phyloP scores from a whole-genome alignment of 176 grass and related monocot species.

The Bolboschoenus planiculmis region DNA sequence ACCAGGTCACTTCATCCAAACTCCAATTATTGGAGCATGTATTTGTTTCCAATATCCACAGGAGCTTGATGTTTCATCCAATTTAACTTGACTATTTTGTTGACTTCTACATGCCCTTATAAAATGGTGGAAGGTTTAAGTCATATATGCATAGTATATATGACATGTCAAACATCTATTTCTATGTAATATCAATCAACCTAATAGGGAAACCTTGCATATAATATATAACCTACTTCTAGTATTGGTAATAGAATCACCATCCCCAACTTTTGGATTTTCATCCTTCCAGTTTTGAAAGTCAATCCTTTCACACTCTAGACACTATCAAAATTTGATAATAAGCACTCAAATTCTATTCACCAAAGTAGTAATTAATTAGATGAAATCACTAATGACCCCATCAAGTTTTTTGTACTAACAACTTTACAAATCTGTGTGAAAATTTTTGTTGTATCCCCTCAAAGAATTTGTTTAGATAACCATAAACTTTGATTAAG shows the following conservation, averaged over 20 bases:
- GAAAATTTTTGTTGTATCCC: not conserved
- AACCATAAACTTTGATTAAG: not conserved
- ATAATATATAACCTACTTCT: not conserved
- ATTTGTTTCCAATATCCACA: not conserved
- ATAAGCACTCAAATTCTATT: not conserved
- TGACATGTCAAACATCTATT: not conserved
- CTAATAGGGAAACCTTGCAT: not conserved
- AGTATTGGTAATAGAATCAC: not conserved
- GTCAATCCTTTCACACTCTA: conserved; percentile 7
- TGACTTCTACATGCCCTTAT: not conserved
- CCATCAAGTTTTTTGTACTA: not conserved
- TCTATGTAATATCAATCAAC: not conserved
- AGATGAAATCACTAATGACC: too few species aligned
- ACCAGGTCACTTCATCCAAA: conserved; percentile 4
- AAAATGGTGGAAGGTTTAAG: not conserved
- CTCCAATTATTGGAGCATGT: conserved; percentile 11
- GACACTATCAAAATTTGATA: not conserved
- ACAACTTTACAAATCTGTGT: not conserved
- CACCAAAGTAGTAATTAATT: not conserved
- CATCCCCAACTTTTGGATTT: too few species aligned
- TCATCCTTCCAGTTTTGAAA: not conserved
- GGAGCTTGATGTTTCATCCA: conserved; percentile 5
- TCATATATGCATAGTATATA: not conserved
- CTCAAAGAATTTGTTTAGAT: not conserved
- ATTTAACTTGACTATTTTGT: conserved; percentile 8